Evolutionary conservation across 805 yeast genomes (phyloP).

Genomic region (Metschnikowia reukaufii): DNA sequence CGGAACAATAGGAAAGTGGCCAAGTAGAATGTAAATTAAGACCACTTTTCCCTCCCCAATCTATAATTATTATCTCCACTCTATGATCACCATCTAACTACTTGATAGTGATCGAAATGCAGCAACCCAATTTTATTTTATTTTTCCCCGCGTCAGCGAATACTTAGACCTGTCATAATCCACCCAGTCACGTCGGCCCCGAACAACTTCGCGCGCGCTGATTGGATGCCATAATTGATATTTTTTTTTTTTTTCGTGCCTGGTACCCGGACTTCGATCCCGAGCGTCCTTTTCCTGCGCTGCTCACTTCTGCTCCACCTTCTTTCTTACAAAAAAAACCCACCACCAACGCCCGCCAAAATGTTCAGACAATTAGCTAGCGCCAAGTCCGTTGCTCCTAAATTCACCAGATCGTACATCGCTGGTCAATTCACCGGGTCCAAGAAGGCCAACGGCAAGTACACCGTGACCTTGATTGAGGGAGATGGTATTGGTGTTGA

Average conservation of each 20-base stretch:
- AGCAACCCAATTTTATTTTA: neutral
- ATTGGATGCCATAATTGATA: constrained; percentile 20
- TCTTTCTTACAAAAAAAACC: constrained; percentile 9
- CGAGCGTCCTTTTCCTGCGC: constrained; percentile 6
- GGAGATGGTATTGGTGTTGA: constrained; percentile 99
- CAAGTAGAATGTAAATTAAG: no score
- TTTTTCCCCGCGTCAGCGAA: neutral
- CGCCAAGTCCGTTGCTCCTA: constrained; percentile 21
- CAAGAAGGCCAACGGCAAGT: constrained; percentile 76
- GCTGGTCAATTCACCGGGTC: constrained; percentile 66
- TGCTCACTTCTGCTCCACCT: constrained; percentile 12
- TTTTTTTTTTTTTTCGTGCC: constrained; percentile 14
- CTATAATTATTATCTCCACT: no score
- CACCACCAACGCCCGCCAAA: constrained; percentile 2
- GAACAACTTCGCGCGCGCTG: constrained; percentile 19
- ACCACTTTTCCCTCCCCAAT: no score
- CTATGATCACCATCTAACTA: no score
- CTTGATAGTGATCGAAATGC: no score
- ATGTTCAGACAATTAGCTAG: constrained; percentile 25
- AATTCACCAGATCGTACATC: constrained; percentile 45
- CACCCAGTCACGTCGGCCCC: constrained; percentile 16
- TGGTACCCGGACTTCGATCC: constrained; percentile 10
- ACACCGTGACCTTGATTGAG: constrained; percentile 92
- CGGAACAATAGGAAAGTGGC: no score
- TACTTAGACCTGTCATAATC: neutral